These are phyloP conservation scores for Marasmius oreades DNA, from an alignment of 1,284 basidiomycete species.

Conservation along the genomic window DNA sequence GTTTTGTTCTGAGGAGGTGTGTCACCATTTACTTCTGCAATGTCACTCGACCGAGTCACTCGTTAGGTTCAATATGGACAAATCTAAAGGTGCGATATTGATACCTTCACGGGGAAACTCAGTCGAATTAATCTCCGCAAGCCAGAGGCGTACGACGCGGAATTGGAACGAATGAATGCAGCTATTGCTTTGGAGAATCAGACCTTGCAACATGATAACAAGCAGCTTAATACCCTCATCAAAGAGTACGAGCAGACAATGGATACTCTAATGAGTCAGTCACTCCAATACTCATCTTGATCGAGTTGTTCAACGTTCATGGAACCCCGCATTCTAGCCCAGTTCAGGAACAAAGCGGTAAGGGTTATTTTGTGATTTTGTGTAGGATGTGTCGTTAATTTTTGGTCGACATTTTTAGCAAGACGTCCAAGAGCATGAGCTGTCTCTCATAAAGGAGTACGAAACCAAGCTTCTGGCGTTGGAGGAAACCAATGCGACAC, in stretches of 20 bases:
- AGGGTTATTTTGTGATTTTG: conserved; percentile 30
- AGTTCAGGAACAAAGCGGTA: conserved; percentile 88
- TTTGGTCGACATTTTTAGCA: conserved; percentile 48
- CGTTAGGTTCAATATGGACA: conserved; percentile 84
- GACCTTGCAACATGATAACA: conserved; percentile 88
- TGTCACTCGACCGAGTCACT: neutral
- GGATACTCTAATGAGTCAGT: conserved; percentile 86
- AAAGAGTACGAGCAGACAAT: conserved; percentile 97
- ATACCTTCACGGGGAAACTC: neutral
- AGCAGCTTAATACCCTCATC: conserved; percentile 85
- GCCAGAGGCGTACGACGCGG: conserved; percentile 87
- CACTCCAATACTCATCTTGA: conserved; percentile 8
- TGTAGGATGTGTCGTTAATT: neutral
- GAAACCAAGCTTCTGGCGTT: conserved; percentile 77
- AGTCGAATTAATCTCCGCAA: conserved; percentile 2
- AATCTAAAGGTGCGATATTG: conserved; percentile 67
- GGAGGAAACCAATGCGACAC: conserved; percentile 69
- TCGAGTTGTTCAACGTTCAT: neutral
- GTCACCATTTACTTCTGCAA: conserved; percentile 19
- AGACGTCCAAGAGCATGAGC: conserved; percentile 91
- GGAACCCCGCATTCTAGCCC: conserved; percentile 27
- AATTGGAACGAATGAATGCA: conserved; percentile 88
- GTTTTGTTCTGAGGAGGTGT: conserved; percentile 86
- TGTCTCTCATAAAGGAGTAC: conserved; percentile 89
- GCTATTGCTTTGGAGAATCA: conserved; percentile 86